phyloP scores from a whole-genome alignment of 176 grass and related monocot species.

The Ampelocalamus luodianensis region DNA sequence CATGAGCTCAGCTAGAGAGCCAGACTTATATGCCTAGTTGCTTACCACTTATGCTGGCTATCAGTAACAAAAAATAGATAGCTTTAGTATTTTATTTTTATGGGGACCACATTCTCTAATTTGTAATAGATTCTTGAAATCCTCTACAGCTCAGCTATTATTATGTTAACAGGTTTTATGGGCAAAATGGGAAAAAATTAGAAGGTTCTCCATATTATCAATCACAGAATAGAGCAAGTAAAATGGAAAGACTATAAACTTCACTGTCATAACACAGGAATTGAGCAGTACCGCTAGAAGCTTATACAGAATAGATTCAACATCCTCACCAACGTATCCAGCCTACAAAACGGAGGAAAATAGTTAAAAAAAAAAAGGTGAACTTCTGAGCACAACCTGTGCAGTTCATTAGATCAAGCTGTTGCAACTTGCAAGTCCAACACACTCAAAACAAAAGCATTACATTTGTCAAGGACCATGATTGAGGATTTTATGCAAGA shows the following conservation, averaged over 20 bases:
- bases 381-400: constrained; percentile 9
- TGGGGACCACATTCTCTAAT: neutral
- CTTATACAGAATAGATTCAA: constrained; percentile 74
- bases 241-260: constrained; percentile 13
- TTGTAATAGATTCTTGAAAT: neutral
- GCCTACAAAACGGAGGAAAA: constrained; percentile 50
- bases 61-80: constrained; percentile 16
- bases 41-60: neutral
- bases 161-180: neutral
- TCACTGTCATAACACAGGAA: neutral
- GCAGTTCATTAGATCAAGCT: neutral
- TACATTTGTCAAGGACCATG: neutral
- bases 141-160: constrained; percentile 1
- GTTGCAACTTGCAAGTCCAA: neutral
- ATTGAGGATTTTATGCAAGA: constrained; percentile 12
- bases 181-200: neutral
- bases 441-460: constrained; percentile 26
- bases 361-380: constrained; percentile 18
- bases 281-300: constrained; percentile 60
- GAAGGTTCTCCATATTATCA: neutral
- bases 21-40: neutral
- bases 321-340: constrained; percentile 85
- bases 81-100: neutral
- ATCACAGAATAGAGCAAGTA: neutral
- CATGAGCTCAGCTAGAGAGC: neutral